A percentile compares a stretch with the other conserved stretches of the same genome.
Evolutionary conservation across 2,329 filamentous ascomycete genomes (phyloP).

Genomic region (Trichoderma polysporum): DNA sequence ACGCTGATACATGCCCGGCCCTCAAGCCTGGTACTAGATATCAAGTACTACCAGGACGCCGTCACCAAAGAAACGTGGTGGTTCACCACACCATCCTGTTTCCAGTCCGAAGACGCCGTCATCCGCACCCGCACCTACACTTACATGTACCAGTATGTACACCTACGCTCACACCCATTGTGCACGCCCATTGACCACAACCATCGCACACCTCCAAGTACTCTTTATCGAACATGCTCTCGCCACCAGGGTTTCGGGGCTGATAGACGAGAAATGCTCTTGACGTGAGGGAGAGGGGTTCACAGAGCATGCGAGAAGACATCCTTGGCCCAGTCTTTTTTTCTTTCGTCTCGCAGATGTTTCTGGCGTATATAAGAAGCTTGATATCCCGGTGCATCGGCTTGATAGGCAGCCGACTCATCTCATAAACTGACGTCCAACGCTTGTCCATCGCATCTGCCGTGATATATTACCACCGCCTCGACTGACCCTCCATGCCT

Average conservation of each 20-base stretch:
- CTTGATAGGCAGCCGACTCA: not conserved
- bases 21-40: not conserved
- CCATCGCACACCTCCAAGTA: not conserved
- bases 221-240: not conserved
- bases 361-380: constrained; percentile 2
- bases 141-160: not conserved
- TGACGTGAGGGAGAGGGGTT: not conserved
- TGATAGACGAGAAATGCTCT: not conserved
- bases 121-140: constrained; percentile 5
- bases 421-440: not conserved
- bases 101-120: constrained; percentile 11
- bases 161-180: not conserved
- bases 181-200: not conserved
- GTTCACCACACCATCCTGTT: constrained; percentile 17
- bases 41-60: not conserved
- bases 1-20: not conserved
- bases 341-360: not conserved
- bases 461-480: constrained; percentile 11
- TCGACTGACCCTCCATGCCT: not conserved
- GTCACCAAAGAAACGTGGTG: constrained; percentile 15
- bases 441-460: not conserved
- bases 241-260: not conserved
- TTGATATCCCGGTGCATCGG: constrained; percentile 12
- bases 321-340: not conserved
- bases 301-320: not conserved